Conservation (phyloP, 2,329 filamentous ascomycete genomes). For the Aspergillus hortae region DNA sequence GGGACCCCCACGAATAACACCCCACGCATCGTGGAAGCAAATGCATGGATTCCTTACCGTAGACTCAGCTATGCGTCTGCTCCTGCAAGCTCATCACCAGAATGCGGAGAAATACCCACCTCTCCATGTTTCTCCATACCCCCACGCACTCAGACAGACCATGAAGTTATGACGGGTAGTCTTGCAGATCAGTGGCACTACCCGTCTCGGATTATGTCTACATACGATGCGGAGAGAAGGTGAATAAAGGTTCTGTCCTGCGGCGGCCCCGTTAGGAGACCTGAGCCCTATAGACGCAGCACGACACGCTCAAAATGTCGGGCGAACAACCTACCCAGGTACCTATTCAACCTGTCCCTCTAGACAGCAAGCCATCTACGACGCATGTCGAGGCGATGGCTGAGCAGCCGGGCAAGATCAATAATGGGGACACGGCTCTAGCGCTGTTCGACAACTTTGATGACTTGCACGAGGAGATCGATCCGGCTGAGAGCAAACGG, state of each 20-base stretch:
- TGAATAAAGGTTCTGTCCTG: too few relatives aligned
- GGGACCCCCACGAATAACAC: neutral
- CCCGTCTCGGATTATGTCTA: too few relatives aligned
- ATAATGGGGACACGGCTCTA: neutral
- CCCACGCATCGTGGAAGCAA: neutral
- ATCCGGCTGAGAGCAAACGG: too few relatives aligned
- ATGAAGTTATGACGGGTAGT: neutral
- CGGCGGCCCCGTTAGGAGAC: too few relatives aligned
- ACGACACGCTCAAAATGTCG: too few relatives aligned
- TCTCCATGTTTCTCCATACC: neutral
- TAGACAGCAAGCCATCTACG: neutral
- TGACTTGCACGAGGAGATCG: neutral
- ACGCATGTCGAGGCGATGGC: neutral
- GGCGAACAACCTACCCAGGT: neutral
- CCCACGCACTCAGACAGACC: slow-evolving; percentile 2
- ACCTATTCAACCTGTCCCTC: neutral
- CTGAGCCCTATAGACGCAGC: too few relatives aligned
- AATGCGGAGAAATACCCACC: slow-evolving; percentile 3
- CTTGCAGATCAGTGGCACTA: neutral
- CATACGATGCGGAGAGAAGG: too few relatives aligned
- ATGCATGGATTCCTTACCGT: too few relatives aligned
- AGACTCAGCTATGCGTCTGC: too few relatives aligned
- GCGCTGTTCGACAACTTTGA: neutral
- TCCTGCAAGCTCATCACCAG: neutral
- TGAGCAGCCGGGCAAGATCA: neutral